Evolutionary conservation across 1,139 yeast genomes (phyloP).

Genomic region (Geotrichum candidum): DNA sequence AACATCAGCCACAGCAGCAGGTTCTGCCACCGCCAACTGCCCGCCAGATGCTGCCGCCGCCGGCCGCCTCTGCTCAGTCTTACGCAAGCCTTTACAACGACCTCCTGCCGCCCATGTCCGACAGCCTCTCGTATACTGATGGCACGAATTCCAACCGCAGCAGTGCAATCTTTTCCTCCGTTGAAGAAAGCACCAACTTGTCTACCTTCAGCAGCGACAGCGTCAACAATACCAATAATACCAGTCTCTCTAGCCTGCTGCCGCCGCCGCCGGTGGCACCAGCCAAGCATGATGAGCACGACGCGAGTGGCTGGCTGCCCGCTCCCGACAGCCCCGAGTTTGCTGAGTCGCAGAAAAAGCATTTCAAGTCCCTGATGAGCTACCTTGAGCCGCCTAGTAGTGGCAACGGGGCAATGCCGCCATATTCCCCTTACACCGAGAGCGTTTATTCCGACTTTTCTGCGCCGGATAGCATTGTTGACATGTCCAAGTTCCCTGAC

Average conservation of each 20-base stretch:
- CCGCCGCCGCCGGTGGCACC: background rate
- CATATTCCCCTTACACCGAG: conserved; percentile 10
- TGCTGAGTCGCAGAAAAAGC: conserved; percentile 7
- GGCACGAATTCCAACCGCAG: background rate
- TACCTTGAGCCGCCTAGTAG: conserved; percentile 4
- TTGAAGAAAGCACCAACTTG: background rate
- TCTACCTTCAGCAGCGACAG: background rate
- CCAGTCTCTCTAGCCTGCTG: background rate
- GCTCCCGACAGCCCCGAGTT: background rate
- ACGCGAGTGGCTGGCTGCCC: background rate
- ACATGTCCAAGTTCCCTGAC: conserved; percentile 11
- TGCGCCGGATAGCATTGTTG: conserved; percentile 10
- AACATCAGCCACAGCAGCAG: background rate
- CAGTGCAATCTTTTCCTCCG: background rate
- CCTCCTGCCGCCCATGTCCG: background rate
- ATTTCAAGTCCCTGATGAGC: conserved; percentile 12
- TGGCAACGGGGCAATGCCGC: background rate
- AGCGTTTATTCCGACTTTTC: conserved; percentile 8
- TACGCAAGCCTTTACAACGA: background rate
- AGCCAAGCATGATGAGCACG: background rate
- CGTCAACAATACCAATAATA: background rate
- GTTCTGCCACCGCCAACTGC: background rate
- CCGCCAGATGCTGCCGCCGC: conserved; percentile 6
- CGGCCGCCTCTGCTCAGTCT: background rate
- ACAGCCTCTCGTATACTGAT: background rate